These are phyloP conservation scores for Millerago galiae DNA, from an alignment of 805 yeast genomes.

Conservation along the genomic window DNA sequence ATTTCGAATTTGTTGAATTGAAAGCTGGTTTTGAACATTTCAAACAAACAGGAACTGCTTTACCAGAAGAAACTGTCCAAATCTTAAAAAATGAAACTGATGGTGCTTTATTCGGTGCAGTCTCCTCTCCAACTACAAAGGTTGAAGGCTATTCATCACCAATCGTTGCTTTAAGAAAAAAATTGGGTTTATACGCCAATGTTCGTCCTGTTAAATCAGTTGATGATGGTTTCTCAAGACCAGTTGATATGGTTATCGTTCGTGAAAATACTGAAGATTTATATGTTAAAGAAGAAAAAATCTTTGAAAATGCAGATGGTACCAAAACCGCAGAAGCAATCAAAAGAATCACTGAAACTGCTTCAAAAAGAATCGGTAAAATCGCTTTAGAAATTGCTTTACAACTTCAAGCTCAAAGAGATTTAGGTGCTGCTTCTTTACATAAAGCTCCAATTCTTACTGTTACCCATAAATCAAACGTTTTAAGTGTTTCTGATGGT, in stretches of 20 bases:
- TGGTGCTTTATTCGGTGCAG: conserved; percentile 98
- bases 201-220: conserved; percentile 97
- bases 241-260: conserved; percentile 95
- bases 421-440: conserved; percentile 48
- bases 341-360: conserved; percentile 88
- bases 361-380: conserved; percentile 78
- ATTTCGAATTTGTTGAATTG: conserved; percentile 80
- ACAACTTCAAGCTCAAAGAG: conserved; percentile 79
- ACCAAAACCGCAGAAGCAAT: conserved; percentile 93
- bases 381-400: conserved; percentile 91
- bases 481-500: conserved; percentile 87
- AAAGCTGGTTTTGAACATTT: conserved; percentile 94
- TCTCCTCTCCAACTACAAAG: conserved; percentile 87
- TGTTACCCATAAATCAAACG: conserved; percentile 95
- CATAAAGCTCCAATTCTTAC: conserved; percentile 62
- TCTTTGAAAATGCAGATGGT: conserved; percentile 72
- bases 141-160: conserved; percentile 98
- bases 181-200: conserved; percentile 89
- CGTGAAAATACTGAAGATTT: conserved; percentile 98
- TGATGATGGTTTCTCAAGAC: conserved; percentile 65
- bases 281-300: conserved; percentile 87
- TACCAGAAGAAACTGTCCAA: conserved; percentile 88
- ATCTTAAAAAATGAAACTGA: conserved; percentile 76
- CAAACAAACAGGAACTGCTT: conserved; percentile 90
- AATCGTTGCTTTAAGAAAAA: conserved; percentile 96